Percentiles rank a stretch among this genome's conserved stretches.
Evolutionary conservation across 1,284 basidiomycete species (phyloP).

Genomic region (Ceratobasidium sp.): DNA sequence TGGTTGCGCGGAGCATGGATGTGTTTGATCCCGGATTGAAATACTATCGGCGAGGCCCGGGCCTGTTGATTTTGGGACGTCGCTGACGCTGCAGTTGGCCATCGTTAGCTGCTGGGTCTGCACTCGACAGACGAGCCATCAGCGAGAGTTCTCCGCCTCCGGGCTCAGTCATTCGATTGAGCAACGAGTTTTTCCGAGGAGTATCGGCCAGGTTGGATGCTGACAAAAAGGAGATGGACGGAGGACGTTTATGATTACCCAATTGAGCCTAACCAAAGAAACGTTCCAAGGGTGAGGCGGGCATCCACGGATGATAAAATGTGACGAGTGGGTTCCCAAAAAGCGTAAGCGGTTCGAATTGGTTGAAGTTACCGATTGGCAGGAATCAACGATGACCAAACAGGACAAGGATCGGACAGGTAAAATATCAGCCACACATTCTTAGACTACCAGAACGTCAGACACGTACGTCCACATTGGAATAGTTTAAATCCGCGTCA

Average conservation of each 20-base stretch:
- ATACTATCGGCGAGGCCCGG: slow-evolving; percentile 13
- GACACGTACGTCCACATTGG: slow-evolving; percentile 29
- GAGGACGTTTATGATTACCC: background rate
- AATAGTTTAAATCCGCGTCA: slow-evolving; percentile 9
- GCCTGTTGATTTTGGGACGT: slow-evolving; percentile 12
- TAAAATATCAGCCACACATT: slow-evolving; percentile 8
- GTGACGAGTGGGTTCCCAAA: background rate
- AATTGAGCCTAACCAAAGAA: slow-evolving; percentile 11
- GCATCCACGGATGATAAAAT: background rate
- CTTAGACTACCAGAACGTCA: background rate
- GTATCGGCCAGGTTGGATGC: slow-evolving; percentile 6
- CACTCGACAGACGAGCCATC: slow-evolving; percentile 14
- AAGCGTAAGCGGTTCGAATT: background rate
- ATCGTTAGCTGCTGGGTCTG: background rate
- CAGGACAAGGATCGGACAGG: slow-evolving; percentile 6
- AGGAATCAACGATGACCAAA: background rate
- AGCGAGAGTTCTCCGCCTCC: slow-evolving; percentile 15
- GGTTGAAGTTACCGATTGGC: background rate
- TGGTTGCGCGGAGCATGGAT: background rate
- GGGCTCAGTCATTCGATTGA: slow-evolving; percentile 39
- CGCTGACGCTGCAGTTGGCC: slow-evolving; percentile 12
- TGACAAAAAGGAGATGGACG: background rate
- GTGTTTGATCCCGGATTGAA: background rate
- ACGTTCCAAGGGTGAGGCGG: background rate
- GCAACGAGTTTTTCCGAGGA: slow-evolving; percentile 32